Conservation (phyloP, 352 stramenopile genomes). For the Globisporangium takayamanum region DNA sequence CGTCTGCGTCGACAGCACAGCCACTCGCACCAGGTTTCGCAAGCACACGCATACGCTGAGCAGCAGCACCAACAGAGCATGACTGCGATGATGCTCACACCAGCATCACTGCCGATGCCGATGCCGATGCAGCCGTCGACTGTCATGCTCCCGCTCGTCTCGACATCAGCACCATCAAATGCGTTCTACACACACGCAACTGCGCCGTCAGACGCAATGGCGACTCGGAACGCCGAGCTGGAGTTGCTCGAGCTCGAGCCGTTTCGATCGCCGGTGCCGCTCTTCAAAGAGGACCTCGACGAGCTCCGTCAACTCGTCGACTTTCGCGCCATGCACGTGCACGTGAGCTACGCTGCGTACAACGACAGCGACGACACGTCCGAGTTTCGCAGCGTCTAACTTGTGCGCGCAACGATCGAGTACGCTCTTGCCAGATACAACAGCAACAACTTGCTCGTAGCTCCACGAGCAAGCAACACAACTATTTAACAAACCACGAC, state of each 20-base stretch:
- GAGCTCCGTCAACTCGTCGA: constrained; percentile 33
- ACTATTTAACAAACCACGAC: no score
- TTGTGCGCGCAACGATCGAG: no score
- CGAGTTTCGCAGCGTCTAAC: constrained; percentile 9
- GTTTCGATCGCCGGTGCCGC: constrained; percentile 23
- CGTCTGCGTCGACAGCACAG: constrained; percentile 5
- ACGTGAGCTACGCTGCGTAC: background rate
- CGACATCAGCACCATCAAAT: no score
- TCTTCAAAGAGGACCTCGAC: constrained; percentile 33
- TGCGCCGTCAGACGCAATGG: constrained; percentile 10
- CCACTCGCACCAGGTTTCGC: background rate
- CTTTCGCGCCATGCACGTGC: constrained; percentile 10
- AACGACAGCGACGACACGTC: background rate
- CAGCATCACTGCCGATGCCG: no score
- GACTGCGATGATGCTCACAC: no score
- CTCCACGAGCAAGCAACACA: no score
- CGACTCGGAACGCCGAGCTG: constrained; percentile 18
- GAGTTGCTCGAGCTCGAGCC: constrained; percentile 20
- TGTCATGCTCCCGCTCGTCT: no score
- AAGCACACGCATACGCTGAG: background rate
- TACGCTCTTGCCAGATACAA: no score
- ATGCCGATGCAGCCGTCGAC: no score
- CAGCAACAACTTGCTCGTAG: no score
- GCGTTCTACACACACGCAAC: no score
- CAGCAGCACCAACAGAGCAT: background rate